Evolutionary conservation across 768 basidiomycete genomes (phyloP), one percentile per base, ranked within the genome.

Genomic region (Mycena kentingensis): DNA sequence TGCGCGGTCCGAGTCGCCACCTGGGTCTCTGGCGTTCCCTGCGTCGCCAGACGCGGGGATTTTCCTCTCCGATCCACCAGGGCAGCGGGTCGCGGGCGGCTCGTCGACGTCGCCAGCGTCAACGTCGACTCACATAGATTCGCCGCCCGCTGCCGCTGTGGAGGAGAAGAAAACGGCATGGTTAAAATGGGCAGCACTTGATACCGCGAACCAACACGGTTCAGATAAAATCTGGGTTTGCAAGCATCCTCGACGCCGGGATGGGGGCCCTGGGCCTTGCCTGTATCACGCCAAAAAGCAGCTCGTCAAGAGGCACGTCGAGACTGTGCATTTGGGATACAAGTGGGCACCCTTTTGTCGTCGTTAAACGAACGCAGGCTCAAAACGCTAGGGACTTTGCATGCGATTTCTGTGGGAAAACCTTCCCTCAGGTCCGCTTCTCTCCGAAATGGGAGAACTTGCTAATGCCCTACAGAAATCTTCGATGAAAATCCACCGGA

Each of bases 231-330:
- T n/a, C n/a, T n/a, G n/a, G n/a, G n/a, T n/a, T 19, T 39, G 37
- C 37, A 22, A 8, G 19, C 18, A 39, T 15, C 13, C 21, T 10
- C 8, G 18, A 10, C 10, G 8, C 8, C 13, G 21, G 8, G 37
- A 39, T 10, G 13, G 37, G n/a, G n/a, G n/a, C 26, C 31, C 51
- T 16, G 32, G 18, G 44, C 44, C 46, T 65, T 81, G 79, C 56
- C 64, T 69, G 19, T 80, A 80, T 55, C 63, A 64, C 28, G 71
- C 77, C 22, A 82, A 83, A 62, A 85, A 82, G 65, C 85, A 86
- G 63, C 73, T 85, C 36, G 81, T 87, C 52, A 86, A 85, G 65
- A 76, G 86, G 24, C 86, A 88, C 64, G 74, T 88, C 41, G 77
- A 83, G 65, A 79, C 80, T 8, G 80, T 78, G 13, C 86, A 87